Conservation (phyloP, 2,329 filamentous ascomycete genomes). For the Apiospora marii region DNA sequence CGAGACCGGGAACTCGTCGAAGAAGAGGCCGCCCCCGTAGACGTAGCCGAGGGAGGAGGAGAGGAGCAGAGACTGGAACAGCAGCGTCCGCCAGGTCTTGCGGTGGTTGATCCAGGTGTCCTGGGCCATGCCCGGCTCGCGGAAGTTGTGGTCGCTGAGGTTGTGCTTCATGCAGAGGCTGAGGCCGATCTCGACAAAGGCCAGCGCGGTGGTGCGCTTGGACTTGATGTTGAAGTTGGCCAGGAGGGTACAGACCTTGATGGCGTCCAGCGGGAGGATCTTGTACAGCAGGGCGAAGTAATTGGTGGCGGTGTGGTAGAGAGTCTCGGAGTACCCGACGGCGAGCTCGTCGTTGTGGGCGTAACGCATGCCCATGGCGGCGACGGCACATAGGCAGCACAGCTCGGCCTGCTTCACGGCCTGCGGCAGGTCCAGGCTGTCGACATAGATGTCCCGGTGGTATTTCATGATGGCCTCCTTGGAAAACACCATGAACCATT, state of each 20-base stretch:
- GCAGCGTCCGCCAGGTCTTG: conserved; percentile 1
- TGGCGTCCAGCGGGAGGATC: conserved; percentile 1
- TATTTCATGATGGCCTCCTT: neutral
- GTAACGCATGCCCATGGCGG: neutral
- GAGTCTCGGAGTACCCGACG: neutral
- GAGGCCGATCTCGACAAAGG: neutral
- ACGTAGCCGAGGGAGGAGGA: conserved; percentile 8
- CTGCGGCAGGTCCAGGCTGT: neutral
- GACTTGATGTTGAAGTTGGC: neutral
- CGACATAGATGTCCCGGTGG: neutral
- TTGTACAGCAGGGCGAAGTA: neutral
- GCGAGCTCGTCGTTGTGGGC: neutral
- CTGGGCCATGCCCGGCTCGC: neutral
- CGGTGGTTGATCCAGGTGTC: conserved; percentile 17
- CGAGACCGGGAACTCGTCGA: neutral
- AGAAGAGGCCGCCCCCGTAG: neutral
- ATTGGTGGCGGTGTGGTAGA: neutral
- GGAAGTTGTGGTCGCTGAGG: neutral
- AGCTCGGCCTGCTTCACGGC: neutral
- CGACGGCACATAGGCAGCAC: neutral
- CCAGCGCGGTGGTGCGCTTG: neutral
- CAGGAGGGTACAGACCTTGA: neutral
- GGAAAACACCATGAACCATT: neutral
- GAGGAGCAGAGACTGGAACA: neutral
- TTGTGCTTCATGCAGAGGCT: conserved; percentile 8